These are phyloP conservation scores for Lomentospora prolificans DNA, from an alignment of 2,329 filamentous ascomycete species.

Conservation along the genomic window DNA sequence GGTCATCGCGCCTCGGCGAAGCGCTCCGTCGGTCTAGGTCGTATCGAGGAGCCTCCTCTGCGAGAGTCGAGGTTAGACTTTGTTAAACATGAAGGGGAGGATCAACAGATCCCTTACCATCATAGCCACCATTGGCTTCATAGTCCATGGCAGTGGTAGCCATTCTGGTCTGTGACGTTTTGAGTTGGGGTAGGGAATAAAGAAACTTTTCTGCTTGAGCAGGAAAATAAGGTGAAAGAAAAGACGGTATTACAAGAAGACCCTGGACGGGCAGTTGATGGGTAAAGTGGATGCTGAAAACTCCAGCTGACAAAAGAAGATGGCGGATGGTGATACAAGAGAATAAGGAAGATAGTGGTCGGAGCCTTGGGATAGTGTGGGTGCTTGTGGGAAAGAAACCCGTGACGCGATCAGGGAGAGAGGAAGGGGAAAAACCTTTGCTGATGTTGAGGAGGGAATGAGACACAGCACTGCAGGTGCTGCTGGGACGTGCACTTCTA, in stretches of 20 bases:
- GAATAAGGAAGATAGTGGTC: not conserved
- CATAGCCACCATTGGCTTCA: constrained; percentile 57
- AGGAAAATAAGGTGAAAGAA: too few relatives aligned
- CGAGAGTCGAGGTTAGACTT: not conserved
- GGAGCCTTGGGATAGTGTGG: constrained; percentile 7
- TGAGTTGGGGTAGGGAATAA: not conserved
- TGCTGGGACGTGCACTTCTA: not conserved
- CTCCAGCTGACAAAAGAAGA: not conserved
- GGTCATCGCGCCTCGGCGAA: constrained; percentile 56
- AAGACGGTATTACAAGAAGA: not conserved
- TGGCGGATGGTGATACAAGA: not conserved
- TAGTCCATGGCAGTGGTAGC: constrained; percentile 61
- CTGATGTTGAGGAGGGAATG: constrained; percentile 16
- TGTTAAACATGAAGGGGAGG: not conserved
- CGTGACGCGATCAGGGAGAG: constrained; percentile 11
- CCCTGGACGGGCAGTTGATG: not conserved
- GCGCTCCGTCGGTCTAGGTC: constrained; percentile 58
- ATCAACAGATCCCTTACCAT: constrained; percentile 38
- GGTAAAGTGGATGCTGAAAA: not conserved
- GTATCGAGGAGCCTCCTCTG: constrained; percentile 56
- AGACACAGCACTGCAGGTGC: constrained; percentile 7
- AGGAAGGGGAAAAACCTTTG: constrained; percentile 18
- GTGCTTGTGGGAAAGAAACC: not conserved
- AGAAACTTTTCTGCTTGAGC: too few relatives aligned
- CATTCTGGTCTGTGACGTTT: constrained; percentile 25